Conservation (phyloP, 1,284 basidiomycete species). For the Trametes sp. region DNA sequence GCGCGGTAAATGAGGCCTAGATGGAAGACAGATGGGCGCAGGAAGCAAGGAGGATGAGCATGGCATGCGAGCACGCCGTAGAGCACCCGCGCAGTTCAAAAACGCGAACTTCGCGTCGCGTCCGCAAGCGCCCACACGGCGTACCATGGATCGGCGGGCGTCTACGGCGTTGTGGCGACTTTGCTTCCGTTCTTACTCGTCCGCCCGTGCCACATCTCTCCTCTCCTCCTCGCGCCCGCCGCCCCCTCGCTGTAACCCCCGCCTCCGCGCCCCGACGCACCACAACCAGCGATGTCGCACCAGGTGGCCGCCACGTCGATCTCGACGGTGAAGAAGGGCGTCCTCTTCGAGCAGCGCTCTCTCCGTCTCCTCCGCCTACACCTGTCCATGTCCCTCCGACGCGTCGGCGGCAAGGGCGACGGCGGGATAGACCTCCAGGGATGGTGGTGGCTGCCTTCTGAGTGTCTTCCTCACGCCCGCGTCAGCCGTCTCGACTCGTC, state of each 20-base stretch:
- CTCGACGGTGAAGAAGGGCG: slow-evolving; percentile 67
- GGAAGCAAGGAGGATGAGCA: neutral
- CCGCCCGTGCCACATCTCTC: neutral
- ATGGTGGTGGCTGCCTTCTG: slow-evolving; percentile 87
- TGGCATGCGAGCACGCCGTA: too few relatives aligned
- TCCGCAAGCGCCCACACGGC: slow-evolving; percentile 7
- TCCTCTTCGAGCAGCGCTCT: slow-evolving; percentile 79
- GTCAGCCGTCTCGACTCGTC: slow-evolving; percentile 5
- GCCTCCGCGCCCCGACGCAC: neutral
- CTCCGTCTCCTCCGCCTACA: slow-evolving; percentile 64
- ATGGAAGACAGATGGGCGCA: neutral
- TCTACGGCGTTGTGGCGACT: slow-evolving; percentile 5
- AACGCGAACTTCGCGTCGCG: slow-evolving; percentile 9
- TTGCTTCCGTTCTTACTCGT: neutral
- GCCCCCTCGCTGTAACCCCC: neutral
- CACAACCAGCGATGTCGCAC: neutral
- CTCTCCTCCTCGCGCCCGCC: neutral
- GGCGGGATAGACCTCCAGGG: slow-evolving; percentile 90
- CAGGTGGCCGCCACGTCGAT: slow-evolving; percentile 20
- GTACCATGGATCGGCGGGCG: neutral
- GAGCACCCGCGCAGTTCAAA: neutral
- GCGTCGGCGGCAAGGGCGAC: slow-evolving; percentile 84
- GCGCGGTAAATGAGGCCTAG: neutral
- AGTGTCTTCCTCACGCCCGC: slow-evolving; percentile 4
- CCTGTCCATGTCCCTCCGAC: slow-evolving; percentile 81